Evolutionary conservation across 2,329 filamentous ascomycete genomes (phyloP), one percentile per base, ranked within the genome.

Genomic region (Botrytis byssoidea): DNA sequence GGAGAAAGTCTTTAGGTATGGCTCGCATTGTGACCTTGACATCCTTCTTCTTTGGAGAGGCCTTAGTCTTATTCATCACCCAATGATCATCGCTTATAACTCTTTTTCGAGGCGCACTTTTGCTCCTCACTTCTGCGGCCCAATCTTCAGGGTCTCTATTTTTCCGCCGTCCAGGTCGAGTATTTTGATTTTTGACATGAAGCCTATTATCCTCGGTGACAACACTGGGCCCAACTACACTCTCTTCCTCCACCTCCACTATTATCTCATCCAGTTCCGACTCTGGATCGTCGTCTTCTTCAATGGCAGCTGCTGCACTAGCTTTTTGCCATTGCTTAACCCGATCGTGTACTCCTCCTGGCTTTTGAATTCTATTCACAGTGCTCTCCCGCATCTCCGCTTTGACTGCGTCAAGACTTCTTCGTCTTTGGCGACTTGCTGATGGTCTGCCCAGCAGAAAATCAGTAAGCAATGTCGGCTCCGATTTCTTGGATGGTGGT

Each of bases 51-150:
- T 83, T 84, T 0, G 85, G 81, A 14, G 86, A 83, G 73, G 82
- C 86, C 74, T 85, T 86, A 74, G 86, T 87, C 74, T 85, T 86
- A 75, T 79, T 78, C 40, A 75, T 77, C 83, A 89, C 89, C 93
- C 95, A 98, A 83, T 97, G 93, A 72, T 93, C 92, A 83, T 98
- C 95, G 81, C 95, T 98, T 75, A 98, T 90, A 71, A 98, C 93
- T 76, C 95, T 90, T 86, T 97, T 98, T 83, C 93, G 94, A 25
- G 95, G 95, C 3, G 75, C 76, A 73, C 77, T 79, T 69, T 79
- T 79, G 68, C 75, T 77, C 73, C 71, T 77, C 57, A 68, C 72
- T 65, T 73, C 78, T 40, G 74, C 74, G 46, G 16, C 70, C 60
- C 64, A 69, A 42, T 78, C 77, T 25, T 79, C 75, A 48, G 78